Percentiles rank a stretch among this genome's conserved stretches.
Evolutionary conservation across 139 green algal species (phyloP).

Genomic region (Volvox reticuliferus): DNA sequence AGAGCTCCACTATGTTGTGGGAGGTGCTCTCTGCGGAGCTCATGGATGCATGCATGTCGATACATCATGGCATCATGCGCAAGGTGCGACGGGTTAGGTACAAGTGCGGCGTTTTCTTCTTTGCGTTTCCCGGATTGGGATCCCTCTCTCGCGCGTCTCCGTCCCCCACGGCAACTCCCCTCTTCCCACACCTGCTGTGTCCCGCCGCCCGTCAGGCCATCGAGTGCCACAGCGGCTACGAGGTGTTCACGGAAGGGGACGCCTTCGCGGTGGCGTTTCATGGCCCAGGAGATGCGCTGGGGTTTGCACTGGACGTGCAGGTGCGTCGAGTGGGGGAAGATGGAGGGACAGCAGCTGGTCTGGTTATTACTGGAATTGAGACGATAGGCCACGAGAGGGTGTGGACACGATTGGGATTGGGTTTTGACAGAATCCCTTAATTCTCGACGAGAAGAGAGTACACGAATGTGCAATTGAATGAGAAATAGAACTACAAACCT

Average conservation of each 20-base stretch:
- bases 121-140: neutral
- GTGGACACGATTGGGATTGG: too few relatives aligned
- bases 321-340: neutral
- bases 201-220: slow-evolving; percentile 10
- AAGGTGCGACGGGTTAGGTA: neutral
- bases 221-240: slow-evolving; percentile 13
- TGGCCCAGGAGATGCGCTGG: slow-evolving; percentile 52
- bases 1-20: slow-evolving; percentile 35
- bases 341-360: neutral
- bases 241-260: slow-evolving; percentile 57
- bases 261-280: slow-evolving; percentile 69
- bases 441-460: too few relatives aligned
- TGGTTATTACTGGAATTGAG: too few relatives aligned
- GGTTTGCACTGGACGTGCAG: slow-evolving; percentile 50
- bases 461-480: too few relatives aligned
- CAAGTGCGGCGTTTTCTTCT: neutral
- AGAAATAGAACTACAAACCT: too few relatives aligned
- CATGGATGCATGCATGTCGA: slow-evolving; percentile 46
- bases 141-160: neutral
- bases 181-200: too few relatives aligned
- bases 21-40: slow-evolving; percentile 34
- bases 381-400: too few relatives aligned
- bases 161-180: neutral
- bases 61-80: slow-evolving; percentile 36
- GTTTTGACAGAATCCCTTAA: too few relatives aligned